Evolutionary conservation across 83 land plant species (phyloP).

Genomic region (Picea engelmannii): DNA sequence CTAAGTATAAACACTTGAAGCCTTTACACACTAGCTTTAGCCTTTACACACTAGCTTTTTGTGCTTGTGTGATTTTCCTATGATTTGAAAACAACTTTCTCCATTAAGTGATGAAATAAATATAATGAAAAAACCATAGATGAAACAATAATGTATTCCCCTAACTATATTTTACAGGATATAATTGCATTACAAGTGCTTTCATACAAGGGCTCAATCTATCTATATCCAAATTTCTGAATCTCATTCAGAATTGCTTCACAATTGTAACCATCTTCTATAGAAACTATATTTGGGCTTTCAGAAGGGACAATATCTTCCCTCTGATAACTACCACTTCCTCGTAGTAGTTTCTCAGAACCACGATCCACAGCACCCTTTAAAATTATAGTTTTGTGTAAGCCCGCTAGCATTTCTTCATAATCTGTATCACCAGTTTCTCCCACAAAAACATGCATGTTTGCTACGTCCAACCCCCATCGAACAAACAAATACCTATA

Average conservation of each 20-base stretch:
- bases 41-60: too few relatives aligned
- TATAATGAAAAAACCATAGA: too few relatives aligned
- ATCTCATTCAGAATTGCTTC: constrained; percentile 13
- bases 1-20: too few relatives aligned
- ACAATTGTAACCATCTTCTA: constrained; percentile 18
- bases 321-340: constrained; percentile 54
- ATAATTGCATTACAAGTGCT: too few relatives aligned
- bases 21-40: too few relatives aligned
- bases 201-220: too few relatives aligned
- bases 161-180: too few relatives aligned
- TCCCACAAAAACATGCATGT: constrained; percentile 84
- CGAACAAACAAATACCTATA: constrained; percentile 82
- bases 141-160: too few relatives aligned
- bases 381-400: constrained; percentile 78
- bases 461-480: constrained; percentile 81
- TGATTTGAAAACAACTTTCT: too few relatives aligned
- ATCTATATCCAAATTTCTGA: not conserved
- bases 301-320: constrained; percentile 74
- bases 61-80: too few relatives aligned
- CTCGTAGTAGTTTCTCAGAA: constrained; percentile 69
- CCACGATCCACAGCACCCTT: constrained; percentile 71
- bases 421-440: constrained; percentile 90
- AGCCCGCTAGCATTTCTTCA: constrained; percentile 79
- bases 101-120: too few relatives aligned
- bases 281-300: constrained; percentile 49